Evolutionary conservation across 1,139 yeast genomes (phyloP).

Genomic region (Candida mesenterica): DNA sequence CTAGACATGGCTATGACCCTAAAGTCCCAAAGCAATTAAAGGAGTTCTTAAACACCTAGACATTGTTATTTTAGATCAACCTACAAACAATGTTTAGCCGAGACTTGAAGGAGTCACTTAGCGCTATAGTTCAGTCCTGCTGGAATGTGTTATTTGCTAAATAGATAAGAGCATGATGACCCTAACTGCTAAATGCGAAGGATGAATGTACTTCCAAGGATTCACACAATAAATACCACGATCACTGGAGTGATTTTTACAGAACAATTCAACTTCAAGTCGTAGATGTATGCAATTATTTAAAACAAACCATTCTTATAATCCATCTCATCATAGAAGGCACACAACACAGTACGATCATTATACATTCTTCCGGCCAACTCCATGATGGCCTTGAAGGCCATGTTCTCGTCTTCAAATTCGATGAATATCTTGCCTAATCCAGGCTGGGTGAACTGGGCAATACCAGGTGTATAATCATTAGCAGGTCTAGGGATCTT

Average conservation of each 20-base stretch:
- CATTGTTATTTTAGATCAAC: background rate
- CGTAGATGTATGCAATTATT: too few species aligned
- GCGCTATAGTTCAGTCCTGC: too few species aligned
- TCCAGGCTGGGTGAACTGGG: conserved; percentile 52
- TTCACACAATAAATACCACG: too few species aligned
- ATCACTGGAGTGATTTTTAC: too few species aligned
- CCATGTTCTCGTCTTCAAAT: conserved; percentile 51
- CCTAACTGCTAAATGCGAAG: too few species aligned
- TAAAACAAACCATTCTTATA: conserved; percentile 34
- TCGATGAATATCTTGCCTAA: conserved; percentile 73
- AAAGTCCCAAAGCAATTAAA: conserved; percentile 41
- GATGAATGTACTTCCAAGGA: too few species aligned
- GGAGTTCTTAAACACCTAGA: conserved; percentile 15
- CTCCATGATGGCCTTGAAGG: conserved; percentile 58
- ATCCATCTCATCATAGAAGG: conserved; percentile 61
- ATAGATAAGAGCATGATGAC: too few species aligned
- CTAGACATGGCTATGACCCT: conserved; percentile 69
- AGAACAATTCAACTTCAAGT: too few species aligned
- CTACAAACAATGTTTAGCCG: too few species aligned
- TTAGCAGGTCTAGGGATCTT: conserved; percentile 67
- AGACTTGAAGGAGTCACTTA: too few species aligned
- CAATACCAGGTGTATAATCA: conserved; percentile 44
- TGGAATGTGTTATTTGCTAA: too few species aligned
- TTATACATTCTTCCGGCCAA: conserved; percentile 68
- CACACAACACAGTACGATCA: conserved; percentile 68